Base-by-base conservation (phyloP, 2,329 filamentous ascomycete species). In the Coniochaeta ligniaria region DNA sequence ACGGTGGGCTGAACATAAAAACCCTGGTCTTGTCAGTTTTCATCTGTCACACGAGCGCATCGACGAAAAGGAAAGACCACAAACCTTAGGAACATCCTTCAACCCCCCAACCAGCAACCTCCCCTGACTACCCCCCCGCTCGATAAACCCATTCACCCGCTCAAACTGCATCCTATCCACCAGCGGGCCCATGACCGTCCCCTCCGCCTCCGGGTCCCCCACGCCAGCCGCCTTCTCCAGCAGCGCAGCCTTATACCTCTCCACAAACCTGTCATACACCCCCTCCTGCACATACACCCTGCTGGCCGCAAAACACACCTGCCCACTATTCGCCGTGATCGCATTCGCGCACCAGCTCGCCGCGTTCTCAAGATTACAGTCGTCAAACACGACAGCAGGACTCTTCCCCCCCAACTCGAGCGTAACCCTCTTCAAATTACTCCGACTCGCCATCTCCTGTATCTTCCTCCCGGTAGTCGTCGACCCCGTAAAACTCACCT, bases 271-370 rank as follows among this genome's bases (percentile, higher is more conserved):
- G 22, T 77, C 66, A 65, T 89, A 86, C 71, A 89, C 80, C 38
- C 72, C 69, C 55, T 78, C 74, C 1, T 87, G 87, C 4, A 91
- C 82, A 70, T 90, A 90, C 9, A 91, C 86, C 2, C 88, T 77
- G 0, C 87, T 89, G 6, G 87, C 87, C 64, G 90, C 90, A 36
- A 88, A 89, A 76, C 89, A 92, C 56, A 91, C 86, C 71, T 92
- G 89, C 20, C 89, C 88, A 0, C 85, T 85, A 66, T 91, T 90
- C 60, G 84, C 85, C 76, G 89, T 87, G 79, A 91, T 72, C 14
- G 74, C 67, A 60, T 71, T 70, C 28, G 69, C 69, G 16, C 69
- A 58, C 67, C 68, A 71, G 35, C 35, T 63, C 9, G 66, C 84
- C n/a, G 86, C 86, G 64, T 78, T 80, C 22, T 87, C 83, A 33